Evolutionary conservation across 1,139 yeast genomes (phyloP).

Genomic region (Pneumocystis wakefieldiae): DNA sequence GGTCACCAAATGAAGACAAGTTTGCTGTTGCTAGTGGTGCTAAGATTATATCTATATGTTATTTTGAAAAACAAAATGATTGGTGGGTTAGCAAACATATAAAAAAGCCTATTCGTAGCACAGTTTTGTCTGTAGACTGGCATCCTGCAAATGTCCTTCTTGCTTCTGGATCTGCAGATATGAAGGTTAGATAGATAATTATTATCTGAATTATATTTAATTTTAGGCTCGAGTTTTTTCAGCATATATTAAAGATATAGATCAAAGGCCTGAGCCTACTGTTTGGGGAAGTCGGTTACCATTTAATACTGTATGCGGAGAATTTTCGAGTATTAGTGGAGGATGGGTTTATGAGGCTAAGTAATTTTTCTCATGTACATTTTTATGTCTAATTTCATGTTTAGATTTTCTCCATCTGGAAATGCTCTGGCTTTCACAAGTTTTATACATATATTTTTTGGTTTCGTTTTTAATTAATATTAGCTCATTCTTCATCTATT

Average conservation of each 20-base stretch:
- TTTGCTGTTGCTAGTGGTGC: conserved; percentile 98
- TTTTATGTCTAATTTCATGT: conserved; percentile 19
- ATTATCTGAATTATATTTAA: not conserved
- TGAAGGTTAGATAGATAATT: conserved; percentile 30
- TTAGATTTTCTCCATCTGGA: conserved; percentile 69
- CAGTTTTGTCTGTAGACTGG: conserved; percentile 79
- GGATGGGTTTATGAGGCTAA: conserved; percentile 72
- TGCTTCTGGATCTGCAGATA: conserved; percentile 89
- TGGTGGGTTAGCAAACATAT: conserved; percentile 99
- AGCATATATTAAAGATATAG: conserved; percentile 83
- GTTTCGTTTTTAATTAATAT: not conserved
- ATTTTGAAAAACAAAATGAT: conserved; percentile 87
- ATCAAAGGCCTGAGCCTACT: conserved; percentile 61
- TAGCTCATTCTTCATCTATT: conserved; percentile 22
- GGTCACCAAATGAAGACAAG: conserved; percentile 88
- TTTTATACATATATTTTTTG: not conserved
- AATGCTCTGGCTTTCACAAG: conserved; percentile 60
- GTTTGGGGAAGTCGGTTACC: conserved; percentile 94
- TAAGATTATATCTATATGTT: conserved; percentile 84
- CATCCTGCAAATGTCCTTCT: conserved; percentile 83
- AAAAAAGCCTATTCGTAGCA: conserved; percentile 81
- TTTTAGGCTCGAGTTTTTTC: conserved; percentile 64
- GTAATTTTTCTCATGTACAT: not conserved
- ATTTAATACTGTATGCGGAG: conserved; percentile 85
- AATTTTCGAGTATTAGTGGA: conserved; percentile 58